phyloP scores from a whole-genome alignment of 176 grass and related monocot species.

The Aechmea fasciata region DNA sequence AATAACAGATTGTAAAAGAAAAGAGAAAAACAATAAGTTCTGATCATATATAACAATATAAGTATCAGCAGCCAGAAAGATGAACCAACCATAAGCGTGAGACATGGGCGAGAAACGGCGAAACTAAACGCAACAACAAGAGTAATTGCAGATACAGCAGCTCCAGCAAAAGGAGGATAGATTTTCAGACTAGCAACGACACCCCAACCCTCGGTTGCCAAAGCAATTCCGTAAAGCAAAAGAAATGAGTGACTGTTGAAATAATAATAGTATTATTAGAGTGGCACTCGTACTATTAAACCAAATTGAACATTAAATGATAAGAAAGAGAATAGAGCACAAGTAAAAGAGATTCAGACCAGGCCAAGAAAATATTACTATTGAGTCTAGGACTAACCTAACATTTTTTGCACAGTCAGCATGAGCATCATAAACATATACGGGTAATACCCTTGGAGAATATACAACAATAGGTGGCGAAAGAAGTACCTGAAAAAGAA shows the following conservation, averaged over 20 bases:
- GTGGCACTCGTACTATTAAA: slow-evolving; percentile 10
- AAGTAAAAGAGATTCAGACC: background rate
- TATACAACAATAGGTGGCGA: slow-evolving; percentile 97
- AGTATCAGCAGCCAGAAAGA: background rate
- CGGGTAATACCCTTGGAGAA: slow-evolving; percentile 88
- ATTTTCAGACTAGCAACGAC: slow-evolving; percentile 92
- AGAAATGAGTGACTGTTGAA: slow-evolving; percentile 84
- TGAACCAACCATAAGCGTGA: slow-evolving; percentile 81
- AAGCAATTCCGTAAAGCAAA: slow-evolving; percentile 80
- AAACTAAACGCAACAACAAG: slow-evolving; percentile 96
- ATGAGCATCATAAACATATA: slow-evolving; percentile 99
- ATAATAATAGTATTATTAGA: slow-evolving; percentile 21
- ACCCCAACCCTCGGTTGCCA: slow-evolving; percentile 93
- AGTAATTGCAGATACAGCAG: slow-evolving; percentile 75
- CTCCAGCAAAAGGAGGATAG: slow-evolving; percentile 81
- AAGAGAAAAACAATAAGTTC: background rate
- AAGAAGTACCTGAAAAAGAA: slow-evolving; percentile 68
- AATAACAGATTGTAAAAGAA: background rate
- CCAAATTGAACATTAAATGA: slow-evolving; percentile 11
- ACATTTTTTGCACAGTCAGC: slow-evolving; percentile 99
- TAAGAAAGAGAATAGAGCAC: slow-evolving; percentile 22
- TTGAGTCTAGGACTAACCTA: slow-evolving; percentile 34
- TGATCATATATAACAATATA: background rate
- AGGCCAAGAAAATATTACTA: background rate
- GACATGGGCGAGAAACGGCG: slow-evolving; percentile 81